phyloP scores from a whole-genome alignment of 495 filamentous ascomycete genomes.

The Penicillium argentinense region DNA sequence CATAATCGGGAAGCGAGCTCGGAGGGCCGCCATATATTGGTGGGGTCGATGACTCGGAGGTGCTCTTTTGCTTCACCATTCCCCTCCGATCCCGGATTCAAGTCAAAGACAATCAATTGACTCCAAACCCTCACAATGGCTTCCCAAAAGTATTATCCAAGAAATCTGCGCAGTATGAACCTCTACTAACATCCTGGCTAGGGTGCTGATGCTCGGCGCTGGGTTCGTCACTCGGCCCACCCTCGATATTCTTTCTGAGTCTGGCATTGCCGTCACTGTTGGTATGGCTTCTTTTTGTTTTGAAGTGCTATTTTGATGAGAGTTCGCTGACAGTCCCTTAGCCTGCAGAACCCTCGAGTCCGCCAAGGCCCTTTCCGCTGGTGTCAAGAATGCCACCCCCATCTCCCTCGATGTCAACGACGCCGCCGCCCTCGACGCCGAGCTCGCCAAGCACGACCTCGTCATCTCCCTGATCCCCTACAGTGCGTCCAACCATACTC shows the following conservation, averaged over 20 bases:
- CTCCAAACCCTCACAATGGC: not conserved
- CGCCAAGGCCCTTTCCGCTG: constrained; percentile 71
- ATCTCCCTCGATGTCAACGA: constrained; percentile 84
- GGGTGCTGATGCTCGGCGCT: constrained; percentile 4
- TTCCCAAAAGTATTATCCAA: not conserved
- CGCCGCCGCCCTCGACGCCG: constrained; percentile 70
- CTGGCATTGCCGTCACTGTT: constrained; percentile 78
- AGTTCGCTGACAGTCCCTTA: constrained; percentile 24
- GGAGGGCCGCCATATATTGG: constrained; percentile 1
- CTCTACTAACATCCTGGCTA: not conserved
- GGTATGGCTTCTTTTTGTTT: no score
- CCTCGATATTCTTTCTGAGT: constrained; percentile 71
- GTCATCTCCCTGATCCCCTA: constrained; percentile 88
- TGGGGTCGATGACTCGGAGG: constrained; percentile 3
- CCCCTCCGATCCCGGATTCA: constrained; percentile 2
- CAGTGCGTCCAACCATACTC: constrained; percentile 29
- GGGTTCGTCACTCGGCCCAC: constrained; percentile 67
- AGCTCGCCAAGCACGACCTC: constrained; percentile 68
- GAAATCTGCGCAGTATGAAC: not conserved
- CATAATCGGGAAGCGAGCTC: constrained; percentile 2
- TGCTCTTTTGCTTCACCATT: constrained; percentile 1
- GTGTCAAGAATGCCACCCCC: constrained; percentile 66
- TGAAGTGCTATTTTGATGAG: no score
- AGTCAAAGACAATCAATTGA: not conserved
- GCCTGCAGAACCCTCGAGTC: constrained; percentile 83